A percentile compares a stretch with the other conserved stretches of the same genome.
phyloP scores from a whole-genome alignment of 2,329 filamentous ascomycete species.

The Ambrosiella cleistominuta region DNA sequence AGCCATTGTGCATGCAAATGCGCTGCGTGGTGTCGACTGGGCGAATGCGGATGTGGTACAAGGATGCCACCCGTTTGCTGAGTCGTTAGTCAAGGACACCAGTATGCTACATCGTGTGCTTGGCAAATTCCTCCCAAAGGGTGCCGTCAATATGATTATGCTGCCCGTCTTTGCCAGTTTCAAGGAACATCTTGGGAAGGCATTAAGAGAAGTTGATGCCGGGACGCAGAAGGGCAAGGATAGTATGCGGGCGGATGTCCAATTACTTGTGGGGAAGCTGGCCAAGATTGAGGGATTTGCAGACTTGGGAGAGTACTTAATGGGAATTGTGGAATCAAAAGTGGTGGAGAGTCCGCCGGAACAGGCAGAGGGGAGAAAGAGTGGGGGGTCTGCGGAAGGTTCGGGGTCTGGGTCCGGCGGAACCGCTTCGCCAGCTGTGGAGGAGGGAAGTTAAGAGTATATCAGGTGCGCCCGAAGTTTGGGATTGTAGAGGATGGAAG shows the following conservation, averaged over 20 bases:
- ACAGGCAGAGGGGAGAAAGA: neutral
- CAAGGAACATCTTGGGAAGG: conserved; percentile 57
- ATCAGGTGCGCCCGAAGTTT: no score
- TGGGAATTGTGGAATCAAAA: conserved; percentile 47
- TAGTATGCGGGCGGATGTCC: conserved; percentile 62
- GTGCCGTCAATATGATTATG: conserved; percentile 69
- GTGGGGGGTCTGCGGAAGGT: neutral
- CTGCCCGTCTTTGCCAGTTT: conserved; percentile 68
- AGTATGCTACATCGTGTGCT: conserved; percentile 69
- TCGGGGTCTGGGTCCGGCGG: no score
- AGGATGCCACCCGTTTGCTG: conserved; percentile 52
- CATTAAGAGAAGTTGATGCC: conserved; percentile 47
- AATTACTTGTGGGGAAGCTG: conserved; percentile 53
- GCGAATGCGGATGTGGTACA: conserved; percentile 16
- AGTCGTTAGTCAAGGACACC: conserved; percentile 73
- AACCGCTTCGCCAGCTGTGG: no score
- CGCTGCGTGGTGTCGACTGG: conserved; percentile 62
- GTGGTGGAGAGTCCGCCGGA: conserved; percentile 7
- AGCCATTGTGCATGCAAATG: conserved; percentile 54
- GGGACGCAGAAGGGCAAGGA: conserved; percentile 50
- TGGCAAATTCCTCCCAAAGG: conserved; percentile 62
- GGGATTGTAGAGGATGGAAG: no score
- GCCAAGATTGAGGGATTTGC: conserved; percentile 64
- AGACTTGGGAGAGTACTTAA: conserved; percentile 52
- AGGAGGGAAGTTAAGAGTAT: no score